Base-by-base conservation (phyloP, 495 filamentous ascomycete species). In the Amphirosellinia nigrospora region DNA sequence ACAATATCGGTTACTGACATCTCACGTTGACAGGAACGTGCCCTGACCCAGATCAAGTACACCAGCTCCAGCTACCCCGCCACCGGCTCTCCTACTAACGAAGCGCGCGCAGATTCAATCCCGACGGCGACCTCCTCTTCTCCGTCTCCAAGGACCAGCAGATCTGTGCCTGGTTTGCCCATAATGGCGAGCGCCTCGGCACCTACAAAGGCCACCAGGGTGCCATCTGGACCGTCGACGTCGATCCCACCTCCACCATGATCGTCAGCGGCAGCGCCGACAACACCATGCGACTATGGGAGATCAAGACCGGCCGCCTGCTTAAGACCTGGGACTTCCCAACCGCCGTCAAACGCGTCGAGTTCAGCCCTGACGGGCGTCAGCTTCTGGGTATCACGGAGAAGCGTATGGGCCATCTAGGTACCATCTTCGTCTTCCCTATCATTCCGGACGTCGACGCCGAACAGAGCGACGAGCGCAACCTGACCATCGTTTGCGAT, bases 151-250 rank as follows among this genome's bases (percentile, higher is more conserved):
- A 99, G 84, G 96, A 99, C 85, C 96, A 98, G 80, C 88, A 95
- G 71, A 92, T 97, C 74, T 97, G 94, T 85, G 94, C 88, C 71
- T 98, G 95, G 94, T 97, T 89, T 84, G 89, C 93, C 56, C 92
- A 92, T 81, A 97, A 97, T 82, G 94, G 94, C 83, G 94, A 97
- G 86, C 90, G 94, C 71, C 87, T 98, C 64, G 95, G 95, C 78
- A 96, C 95, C 71, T 99, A 99, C 83, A 89, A 92, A 77, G 96
- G 96, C 77, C 96, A 99, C 86, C 91, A 95, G 78, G 96, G 96
- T 81, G 96, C 96, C 70, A 90, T 99, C 81, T 99, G 96, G 96
- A 97, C 94, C 66, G 92, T 99, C 79, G 96, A 98, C 77, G 92
- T 98, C 72, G 94, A 97, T 86, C 94, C 96, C 71, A 96, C 94